Percentiles rank a stretch among this genome's conserved stretches.
Evolutionary conservation across 352 stramenopile genomes (phyloP).

Genomic region (Globisporangium acanthophoron): DNA sequence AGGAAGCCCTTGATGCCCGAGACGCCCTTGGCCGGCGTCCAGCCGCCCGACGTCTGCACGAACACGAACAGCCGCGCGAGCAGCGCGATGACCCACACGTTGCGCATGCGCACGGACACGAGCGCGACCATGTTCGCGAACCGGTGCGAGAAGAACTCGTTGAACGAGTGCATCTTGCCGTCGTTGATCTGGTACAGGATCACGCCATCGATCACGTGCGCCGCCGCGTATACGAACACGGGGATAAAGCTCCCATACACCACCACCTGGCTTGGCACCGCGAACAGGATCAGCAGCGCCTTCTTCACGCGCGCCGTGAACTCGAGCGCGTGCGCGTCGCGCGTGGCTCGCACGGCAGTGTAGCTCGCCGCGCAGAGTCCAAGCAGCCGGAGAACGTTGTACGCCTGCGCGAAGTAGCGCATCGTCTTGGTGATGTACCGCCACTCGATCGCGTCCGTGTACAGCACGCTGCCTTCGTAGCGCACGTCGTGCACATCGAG

Average conservation of each 20-base stretch:
- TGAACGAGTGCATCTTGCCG: conserved; percentile 23
- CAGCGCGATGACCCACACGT: conserved; percentile 39
- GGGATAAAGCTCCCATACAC: conserved; percentile 51
- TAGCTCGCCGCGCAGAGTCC: conserved; percentile 29
- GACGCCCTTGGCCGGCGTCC: conserved; percentile 39
- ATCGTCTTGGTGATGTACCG: conserved; percentile 36
- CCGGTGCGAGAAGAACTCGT: conserved; percentile 23
- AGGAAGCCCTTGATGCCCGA: conserved; percentile 36
- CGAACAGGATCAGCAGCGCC: conserved; percentile 34
- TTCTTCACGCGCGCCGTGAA: conserved; percentile 5
- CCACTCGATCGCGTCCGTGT: conserved; percentile 52
- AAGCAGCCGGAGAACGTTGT: conserved; percentile 31
- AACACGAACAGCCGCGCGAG: conserved; percentile 36
- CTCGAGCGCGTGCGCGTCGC: conserved; percentile 5
- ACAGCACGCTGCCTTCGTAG: conserved; percentile 42
- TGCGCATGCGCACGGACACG: conserved; percentile 45
- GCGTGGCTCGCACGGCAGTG: conserved; percentile 15
- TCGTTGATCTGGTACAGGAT: conserved; percentile 52
- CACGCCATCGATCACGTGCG: conserved; percentile 42
- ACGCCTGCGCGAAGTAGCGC: conserved; percentile 39
- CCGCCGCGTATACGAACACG: conserved; percentile 38
- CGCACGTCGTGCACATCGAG: conserved; percentile 31
- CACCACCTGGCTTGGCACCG: conserved; percentile 39
- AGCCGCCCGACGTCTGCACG: conserved; percentile 42
- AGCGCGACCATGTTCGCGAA: conserved; percentile 30